Percentiles rank a stretch among this genome's conserved stretches.
Evolutionary conservation across 2,329 filamentous ascomycete species (phyloP).

Genomic region (Colletotrichum spinosum): DNA sequence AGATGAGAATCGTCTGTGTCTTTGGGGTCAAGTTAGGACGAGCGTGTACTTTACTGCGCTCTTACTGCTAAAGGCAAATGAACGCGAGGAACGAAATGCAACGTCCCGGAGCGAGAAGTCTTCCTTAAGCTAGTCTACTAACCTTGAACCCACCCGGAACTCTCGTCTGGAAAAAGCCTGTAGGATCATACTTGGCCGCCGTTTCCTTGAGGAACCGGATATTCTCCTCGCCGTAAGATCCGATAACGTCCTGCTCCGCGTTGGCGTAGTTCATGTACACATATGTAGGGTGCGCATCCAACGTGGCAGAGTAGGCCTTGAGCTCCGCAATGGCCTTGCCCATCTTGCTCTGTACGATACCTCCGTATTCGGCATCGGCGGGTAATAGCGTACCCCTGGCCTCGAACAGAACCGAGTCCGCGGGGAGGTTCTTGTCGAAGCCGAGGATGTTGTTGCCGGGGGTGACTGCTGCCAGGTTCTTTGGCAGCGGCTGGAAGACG

Average conservation of each 20-base stretch:
- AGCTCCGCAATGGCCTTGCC: conserved; percentile 16
- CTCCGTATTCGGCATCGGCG: conserved; percentile 7
- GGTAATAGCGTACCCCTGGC: conserved; percentile 6
- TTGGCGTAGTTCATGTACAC: conserved; percentile 30
- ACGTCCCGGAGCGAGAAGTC: no score
- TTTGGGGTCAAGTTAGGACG: no score
- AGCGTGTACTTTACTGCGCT: no score
- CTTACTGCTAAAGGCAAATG: no score
- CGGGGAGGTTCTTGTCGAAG: conserved; percentile 18
- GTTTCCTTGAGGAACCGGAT: conserved; percentile 13
- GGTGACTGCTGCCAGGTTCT: conserved; percentile 29
- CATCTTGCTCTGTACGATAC: conserved; percentile 2
- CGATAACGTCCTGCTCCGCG: conserved; percentile 21
- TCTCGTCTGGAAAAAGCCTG: conserved; percentile 43
- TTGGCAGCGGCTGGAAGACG: conserved; percentile 28
- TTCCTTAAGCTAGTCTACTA: background rate
- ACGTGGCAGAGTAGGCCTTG: conserved; percentile 5
- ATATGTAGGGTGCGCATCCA: conserved; percentile 25
- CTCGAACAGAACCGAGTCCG: conserved; percentile 19
- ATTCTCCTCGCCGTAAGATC: conserved; percentile 19
- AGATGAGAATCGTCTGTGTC: no score
- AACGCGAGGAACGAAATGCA: background rate
- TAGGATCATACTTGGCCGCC: conserved; percentile 29
- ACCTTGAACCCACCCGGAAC: conserved; percentile 25
- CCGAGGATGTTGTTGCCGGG: conserved; percentile 21